Percentiles rank a stretch among this genome's conserved stretches.
Conservation (phyloP, 805 yeast genomes). For the Nakazawaea molendinolei region DNA sequence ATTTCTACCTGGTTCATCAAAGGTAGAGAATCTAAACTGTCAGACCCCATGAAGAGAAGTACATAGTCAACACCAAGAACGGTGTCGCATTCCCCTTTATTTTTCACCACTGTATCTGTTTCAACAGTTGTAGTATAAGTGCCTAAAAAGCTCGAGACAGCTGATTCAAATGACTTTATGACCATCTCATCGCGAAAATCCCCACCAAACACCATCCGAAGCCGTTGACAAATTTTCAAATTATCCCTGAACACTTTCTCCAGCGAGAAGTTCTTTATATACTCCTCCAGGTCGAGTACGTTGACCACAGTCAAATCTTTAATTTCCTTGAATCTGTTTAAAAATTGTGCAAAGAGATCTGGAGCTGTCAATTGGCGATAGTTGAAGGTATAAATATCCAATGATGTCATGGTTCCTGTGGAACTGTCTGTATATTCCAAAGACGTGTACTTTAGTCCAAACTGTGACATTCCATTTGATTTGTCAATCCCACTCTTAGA, state of each 20-base stretch:
- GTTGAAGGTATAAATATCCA: constrained; percentile 8
- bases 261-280: constrained; percentile 1
- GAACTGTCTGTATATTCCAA: not conserved
- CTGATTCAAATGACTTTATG: not conserved
- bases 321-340: constrained; percentile 2
- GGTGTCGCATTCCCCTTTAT: constrained; percentile 5
- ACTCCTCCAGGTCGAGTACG: constrained; percentile 2
- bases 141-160: no score
- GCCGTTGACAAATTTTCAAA: not conserved
- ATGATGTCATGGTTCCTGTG: not conserved
- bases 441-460: not conserved
- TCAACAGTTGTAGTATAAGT: no score
- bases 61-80: constrained; percentile 7
- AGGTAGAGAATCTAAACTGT: not conserved
- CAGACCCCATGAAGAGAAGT: constrained; percentile 3
- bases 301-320: constrained; percentile 2
- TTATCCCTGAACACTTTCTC: not conserved
- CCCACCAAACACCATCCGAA: not conserved
- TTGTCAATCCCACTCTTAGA: no score
- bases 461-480: not conserved
- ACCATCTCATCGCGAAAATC: not conserved
- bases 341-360: not conserved
- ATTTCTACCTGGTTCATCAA: constrained; percentile 3
- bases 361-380: not conserved
- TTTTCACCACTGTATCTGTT: not conserved